These are phyloP conservation scores for Populus trichocarpa DNA, from an alignment of 441 rosid species.

Conservation along the genomic window DNA sequence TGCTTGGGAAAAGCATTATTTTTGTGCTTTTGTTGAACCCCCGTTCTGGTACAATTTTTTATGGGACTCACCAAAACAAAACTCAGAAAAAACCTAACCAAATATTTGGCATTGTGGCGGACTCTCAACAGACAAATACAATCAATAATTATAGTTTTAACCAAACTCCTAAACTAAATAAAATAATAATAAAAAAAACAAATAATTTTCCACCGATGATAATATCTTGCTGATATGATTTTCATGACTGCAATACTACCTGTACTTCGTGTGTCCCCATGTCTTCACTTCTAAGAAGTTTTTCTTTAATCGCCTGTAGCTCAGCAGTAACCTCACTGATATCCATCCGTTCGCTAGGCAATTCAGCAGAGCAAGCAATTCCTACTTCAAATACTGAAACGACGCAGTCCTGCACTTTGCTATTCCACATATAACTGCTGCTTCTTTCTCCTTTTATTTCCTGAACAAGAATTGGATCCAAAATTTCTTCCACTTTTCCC, in stretches of 20 bases:
- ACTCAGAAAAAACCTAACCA: too few species aligned
- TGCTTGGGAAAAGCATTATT: too few species aligned
- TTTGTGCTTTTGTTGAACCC: too few species aligned
- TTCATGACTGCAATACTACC: neutral
- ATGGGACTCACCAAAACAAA: too few species aligned
- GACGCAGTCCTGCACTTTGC: neutral
- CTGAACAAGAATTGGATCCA: slow-evolving; percentile 12
- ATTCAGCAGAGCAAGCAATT: slow-evolving; percentile 8
- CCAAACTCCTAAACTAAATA: too few species aligned
- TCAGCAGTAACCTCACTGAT: neutral
- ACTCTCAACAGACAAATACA: too few species aligned
- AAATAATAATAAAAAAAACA: too few species aligned
- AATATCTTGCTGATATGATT: too few species aligned
- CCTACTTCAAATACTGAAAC: slow-evolving; percentile 7
- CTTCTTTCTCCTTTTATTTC: neutral
- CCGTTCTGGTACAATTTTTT: too few species aligned
- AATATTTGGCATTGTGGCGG: too few species aligned
- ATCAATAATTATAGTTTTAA: too few species aligned
- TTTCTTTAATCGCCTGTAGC: neutral
- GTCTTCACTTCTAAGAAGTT: neutral
- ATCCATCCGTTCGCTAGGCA: slow-evolving; percentile 9
- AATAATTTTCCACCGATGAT: too few species aligned
- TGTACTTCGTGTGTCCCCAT: neutral
- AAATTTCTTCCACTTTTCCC: neutral
- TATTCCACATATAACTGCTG: neutral